These are phyloP conservation scores for Schrenkiella parvula DNA, from an alignment of 345 rosid genomes.

Conservation along the genomic window DNA sequence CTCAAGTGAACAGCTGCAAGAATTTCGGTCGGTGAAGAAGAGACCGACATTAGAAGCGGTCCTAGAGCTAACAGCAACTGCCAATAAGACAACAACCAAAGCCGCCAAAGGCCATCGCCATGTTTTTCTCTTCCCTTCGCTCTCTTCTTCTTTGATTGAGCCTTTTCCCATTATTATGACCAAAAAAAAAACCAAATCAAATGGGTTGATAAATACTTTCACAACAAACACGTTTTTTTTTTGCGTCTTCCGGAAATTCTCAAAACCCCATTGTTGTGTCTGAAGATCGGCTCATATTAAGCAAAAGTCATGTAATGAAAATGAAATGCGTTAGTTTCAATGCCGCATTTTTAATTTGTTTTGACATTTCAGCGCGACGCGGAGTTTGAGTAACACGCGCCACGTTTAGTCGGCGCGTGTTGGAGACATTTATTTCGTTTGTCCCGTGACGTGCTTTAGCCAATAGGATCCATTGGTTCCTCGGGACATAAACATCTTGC, in stretches of 20 bases:
- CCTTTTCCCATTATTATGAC: slow-evolving; percentile 35
- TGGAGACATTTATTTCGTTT: not conserved
- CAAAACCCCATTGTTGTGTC: slow-evolving; percentile 14
- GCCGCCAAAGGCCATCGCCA: slow-evolving; percentile 50
- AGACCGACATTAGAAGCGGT: slow-evolving; percentile 33
- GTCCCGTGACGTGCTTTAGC: slow-evolving; percentile 38
- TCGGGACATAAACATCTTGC: slow-evolving; percentile 8
- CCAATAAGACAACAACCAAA: slow-evolving; percentile 41
- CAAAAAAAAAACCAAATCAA: not conserved
- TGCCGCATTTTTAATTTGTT: not conserved
- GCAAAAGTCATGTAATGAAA: slow-evolving; percentile 5
- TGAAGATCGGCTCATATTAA: not conserved
- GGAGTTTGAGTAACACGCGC: slow-evolving; percentile 14
- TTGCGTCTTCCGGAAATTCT: not conserved
- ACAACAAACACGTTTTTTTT: slow-evolving; percentile 1
- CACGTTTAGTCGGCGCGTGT: slow-evolving; percentile 20
- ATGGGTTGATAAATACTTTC: not conserved
- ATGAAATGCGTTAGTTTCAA: slow-evolving; percentile 20
- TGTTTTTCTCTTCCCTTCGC: slow-evolving; percentile 24
- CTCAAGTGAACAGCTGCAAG: slow-evolving; percentile 62
- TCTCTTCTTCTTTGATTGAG: slow-evolving; percentile 27
- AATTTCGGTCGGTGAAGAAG: slow-evolving; percentile 37
- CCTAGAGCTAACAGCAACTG: slow-evolving; percentile 47
- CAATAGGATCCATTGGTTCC: slow-evolving; percentile 33
- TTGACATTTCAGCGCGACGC: slow-evolving; percentile 30